Evolutionary conservation across 306 rosid genomes (phyloP).

Genomic region (Vigna unguiculata): DNA sequence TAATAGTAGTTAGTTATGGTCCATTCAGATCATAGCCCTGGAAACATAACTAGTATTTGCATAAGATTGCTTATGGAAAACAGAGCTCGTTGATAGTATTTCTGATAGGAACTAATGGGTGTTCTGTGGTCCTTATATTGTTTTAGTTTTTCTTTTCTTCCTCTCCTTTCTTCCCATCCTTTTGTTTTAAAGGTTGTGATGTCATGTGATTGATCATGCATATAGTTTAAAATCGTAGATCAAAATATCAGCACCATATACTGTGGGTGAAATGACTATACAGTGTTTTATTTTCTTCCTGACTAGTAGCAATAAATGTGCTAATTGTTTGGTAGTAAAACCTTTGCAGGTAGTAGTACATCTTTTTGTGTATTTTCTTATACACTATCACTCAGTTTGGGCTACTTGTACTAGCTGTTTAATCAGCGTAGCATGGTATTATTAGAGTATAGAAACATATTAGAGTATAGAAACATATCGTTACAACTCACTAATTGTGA

Average conservation of each 20-base stretch:
- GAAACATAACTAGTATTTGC: conserved; percentile 26
- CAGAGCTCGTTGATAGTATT: conserved; percentile 11
- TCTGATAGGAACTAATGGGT: neutral
- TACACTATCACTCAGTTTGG: neutral
- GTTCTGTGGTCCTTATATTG: conserved; percentile 12
- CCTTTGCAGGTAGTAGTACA: conserved; percentile 21
- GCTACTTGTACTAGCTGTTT: neutral
- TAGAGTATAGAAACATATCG: too few species aligned
- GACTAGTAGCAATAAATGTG: neutral
- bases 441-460: too few species aligned
- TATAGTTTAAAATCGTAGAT: conserved; percentile 9
- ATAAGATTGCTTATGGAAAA: conserved; percentile 26
- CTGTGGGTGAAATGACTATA: neutral
- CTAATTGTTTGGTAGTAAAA: conserved; percentile 16
- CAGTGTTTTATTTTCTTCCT: neutral
- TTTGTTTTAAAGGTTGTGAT: conserved; percentile 15
- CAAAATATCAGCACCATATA: neutral
- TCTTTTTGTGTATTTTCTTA: conserved; percentile 18
- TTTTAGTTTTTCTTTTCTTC: conserved; percentile 14
- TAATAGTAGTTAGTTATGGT: neutral
- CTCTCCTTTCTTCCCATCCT: neutral
- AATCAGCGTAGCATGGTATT: too few species aligned
- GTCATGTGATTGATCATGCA: neutral
- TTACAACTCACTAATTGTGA: too few species aligned
- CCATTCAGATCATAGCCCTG: neutral